These are phyloP conservation scores for Saccharomycopsis sp. DNA, from an alignment of 805 yeast species.

Conservation along the genomic window DNA sequence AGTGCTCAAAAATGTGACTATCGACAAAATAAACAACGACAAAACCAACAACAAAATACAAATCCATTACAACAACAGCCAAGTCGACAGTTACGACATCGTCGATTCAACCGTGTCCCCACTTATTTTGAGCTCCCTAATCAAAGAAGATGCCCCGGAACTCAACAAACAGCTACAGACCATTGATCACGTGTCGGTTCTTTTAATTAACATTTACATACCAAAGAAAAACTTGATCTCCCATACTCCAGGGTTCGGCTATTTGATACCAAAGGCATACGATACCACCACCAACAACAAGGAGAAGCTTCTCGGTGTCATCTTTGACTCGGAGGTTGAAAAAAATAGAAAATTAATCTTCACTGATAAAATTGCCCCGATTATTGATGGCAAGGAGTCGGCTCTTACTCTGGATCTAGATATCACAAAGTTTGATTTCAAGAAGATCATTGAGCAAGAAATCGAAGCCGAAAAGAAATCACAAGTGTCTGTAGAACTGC, in stretches of 20 bases:
- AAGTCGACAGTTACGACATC: conserved; percentile 38
- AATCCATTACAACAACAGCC: neutral
- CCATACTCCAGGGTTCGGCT: conserved; percentile 71
- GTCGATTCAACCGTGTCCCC: conserved; percentile 55
- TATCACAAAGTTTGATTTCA: neutral
- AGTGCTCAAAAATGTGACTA: conserved; percentile 24
- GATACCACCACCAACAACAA: conserved; percentile 36
- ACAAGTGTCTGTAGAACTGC: conserved; percentile 4
- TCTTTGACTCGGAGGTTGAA: conserved; percentile 84
- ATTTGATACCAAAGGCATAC: conserved; percentile 60
- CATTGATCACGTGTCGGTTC: conserved; percentile 35
- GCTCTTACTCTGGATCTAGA: neutral
- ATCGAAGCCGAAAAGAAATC: conserved; percentile 16
- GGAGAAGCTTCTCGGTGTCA: conserved; percentile 70
- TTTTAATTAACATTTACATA: conserved; percentile 63
- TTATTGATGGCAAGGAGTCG: conserved; percentile 4
- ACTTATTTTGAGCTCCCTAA: conserved; percentile 31
- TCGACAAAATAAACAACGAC: neutral
- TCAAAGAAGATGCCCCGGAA: conserved; percentile 24
- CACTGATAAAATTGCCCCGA: conserved; percentile 14
- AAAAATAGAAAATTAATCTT: conserved; percentile 37
- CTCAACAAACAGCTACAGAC: conserved; percentile 23
- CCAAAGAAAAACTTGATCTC: conserved; percentile 37
- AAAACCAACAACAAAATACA: neutral
- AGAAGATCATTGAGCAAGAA: conserved; percentile 16